Base-by-base conservation (phyloP, 1,284 basidiomycete genomes). In the Ustilago tritici region DNA sequence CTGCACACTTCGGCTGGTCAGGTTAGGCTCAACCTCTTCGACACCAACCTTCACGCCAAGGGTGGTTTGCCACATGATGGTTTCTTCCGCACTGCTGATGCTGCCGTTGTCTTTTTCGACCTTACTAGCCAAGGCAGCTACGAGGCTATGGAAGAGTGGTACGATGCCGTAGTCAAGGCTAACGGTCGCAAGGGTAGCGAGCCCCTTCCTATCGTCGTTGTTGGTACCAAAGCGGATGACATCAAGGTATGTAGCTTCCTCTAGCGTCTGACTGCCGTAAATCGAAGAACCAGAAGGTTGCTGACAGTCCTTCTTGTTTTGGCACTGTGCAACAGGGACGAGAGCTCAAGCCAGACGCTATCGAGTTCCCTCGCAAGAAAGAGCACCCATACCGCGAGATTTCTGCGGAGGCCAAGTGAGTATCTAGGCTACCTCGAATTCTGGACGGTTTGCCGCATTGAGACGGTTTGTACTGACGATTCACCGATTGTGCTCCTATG, bases 321-420 rank as follows among this genome's bases (percentile, higher is more conserved):
- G 15, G n/a, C 17, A 5, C 12, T 36, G 35, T 34, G 11, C 2
- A 32, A 61, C 56, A 72, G 70, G 52, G 65, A 15, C 75, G 75
- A 66, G 75, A 77, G 32, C 57, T 77, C 63, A 77, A 77, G 66
- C 70, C 75, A 62, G 70, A 61, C 50, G 66, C 62, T 1, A 77
- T 77, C 66, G 75, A 77, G 55, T 77, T 77, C 57, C 70, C 75
- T 9, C 65, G 66, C 60, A 77, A 77, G 57, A 77, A 77, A 61
- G 75, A 73, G 66, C 75, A 61, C n/a, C 47, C 61, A 14, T 77
- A 77, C 58, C 75, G 75, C 52, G 75, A 77, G 54, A 77, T 77
- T 55, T 77, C 75, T 7, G 31, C 75, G 14, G 41, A 72, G 40
- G 75, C 75, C 52, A 77, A 77, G 70, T 73, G 61, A 68, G 65